A percentile compares a stretch with the other conserved stretches of the same genome.
Conservation (phyloP, 495 filamentous ascomycete genomes). For the Thermochaetoides thermophila region DNA sequence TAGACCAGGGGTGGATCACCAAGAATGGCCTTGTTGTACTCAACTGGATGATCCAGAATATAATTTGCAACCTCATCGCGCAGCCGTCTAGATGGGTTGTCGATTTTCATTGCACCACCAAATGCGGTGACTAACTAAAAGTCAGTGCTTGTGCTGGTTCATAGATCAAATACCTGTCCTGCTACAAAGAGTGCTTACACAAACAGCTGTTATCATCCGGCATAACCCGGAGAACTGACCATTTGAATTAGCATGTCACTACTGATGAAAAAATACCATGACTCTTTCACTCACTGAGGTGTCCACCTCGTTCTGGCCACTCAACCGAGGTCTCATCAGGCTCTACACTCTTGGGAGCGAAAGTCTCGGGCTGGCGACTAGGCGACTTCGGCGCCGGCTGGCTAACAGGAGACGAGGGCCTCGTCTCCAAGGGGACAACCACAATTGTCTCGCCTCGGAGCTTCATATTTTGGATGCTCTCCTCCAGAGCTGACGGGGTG, state of each 20-base stretch:
- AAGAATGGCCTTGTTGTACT: conserved; percentile 62
- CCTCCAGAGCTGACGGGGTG: conserved; percentile 17
- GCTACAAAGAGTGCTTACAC: no score
- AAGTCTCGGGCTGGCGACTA: conserved; percentile 9
- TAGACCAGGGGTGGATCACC: conserved; percentile 63
- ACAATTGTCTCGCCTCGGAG: conserved; percentile 74
- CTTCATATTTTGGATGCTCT: conserved; percentile 36
- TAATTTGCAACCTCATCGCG: conserved; percentile 68
- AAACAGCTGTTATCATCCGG: conserved; percentile 93
- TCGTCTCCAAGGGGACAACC: conserved; percentile 30
- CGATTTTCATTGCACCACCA: conserved; percentile 47
- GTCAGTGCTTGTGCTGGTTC: no score
- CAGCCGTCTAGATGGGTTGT: conserved; percentile 35
- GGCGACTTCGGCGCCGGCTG: conserved; percentile 1
- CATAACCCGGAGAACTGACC: conserved; percentile 73
- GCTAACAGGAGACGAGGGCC: neutral
- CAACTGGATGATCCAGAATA: conserved; percentile 56
- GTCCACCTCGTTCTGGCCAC: conserved; percentile 18
- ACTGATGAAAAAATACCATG: no score
- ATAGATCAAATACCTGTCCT: no score
- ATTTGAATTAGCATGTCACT: neutral
- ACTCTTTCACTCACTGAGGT: conserved; percentile 6
- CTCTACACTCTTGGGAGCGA: conserved; percentile 20
- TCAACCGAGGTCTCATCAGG: conserved; percentile 21
- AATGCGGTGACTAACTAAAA: conserved; percentile 71